Evolutionary conservation across 2,329 filamentous ascomycete genomes (phyloP).

Genomic region (Paraconiothyrium brasiliense): DNA sequence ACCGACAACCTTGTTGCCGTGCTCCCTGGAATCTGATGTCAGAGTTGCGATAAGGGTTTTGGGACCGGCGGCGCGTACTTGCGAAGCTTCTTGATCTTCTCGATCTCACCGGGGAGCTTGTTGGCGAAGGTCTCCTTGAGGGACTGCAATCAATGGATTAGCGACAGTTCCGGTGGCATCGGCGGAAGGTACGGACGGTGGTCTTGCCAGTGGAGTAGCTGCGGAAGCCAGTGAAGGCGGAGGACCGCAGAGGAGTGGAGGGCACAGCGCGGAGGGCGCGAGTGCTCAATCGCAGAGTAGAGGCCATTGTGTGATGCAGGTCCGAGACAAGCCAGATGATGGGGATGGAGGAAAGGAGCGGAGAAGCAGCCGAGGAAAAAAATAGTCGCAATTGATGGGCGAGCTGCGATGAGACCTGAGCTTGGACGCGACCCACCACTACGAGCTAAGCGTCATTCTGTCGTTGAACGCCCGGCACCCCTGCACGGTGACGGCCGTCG

Average conservation of each 20-base stretch:
- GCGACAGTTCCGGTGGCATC: conserved; percentile 30
- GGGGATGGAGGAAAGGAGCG: conserved; percentile 46
- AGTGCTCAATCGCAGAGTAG: conserved; percentile 81
- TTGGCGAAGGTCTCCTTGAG: conserved; percentile 99
- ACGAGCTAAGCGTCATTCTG: conserved; percentile 12
- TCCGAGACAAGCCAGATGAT: conserved; percentile 35
- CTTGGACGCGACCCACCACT: conserved; percentile 13
- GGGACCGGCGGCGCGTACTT: conserved; percentile 68
- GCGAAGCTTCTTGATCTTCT: conserved; percentile 98
- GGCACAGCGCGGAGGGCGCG: conserved; percentile 82
- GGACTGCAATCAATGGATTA: conserved; percentile 67
- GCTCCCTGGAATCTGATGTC: conserved; percentile 70
- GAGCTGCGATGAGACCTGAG: conserved; percentile 15
- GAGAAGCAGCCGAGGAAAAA: conserved; percentile 42
- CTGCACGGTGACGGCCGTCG: background rate
- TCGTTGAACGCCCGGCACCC: conserved; percentile 4
- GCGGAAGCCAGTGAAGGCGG: conserved; percentile 83
- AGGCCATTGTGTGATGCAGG: conserved; percentile 73
- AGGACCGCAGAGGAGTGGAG: conserved; percentile 71
- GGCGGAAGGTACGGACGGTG: conserved; percentile 67
- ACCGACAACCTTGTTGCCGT: conserved; percentile 93
- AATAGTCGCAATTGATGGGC: conserved; percentile 29
- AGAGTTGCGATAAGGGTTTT: conserved; percentile 29
- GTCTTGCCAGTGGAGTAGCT: conserved; percentile 90
- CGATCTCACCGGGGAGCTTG: conserved; percentile 93